phyloP scores from a whole-genome alignment of 2,329 filamentous ascomycete species.

The Penicillium sp. region DNA sequence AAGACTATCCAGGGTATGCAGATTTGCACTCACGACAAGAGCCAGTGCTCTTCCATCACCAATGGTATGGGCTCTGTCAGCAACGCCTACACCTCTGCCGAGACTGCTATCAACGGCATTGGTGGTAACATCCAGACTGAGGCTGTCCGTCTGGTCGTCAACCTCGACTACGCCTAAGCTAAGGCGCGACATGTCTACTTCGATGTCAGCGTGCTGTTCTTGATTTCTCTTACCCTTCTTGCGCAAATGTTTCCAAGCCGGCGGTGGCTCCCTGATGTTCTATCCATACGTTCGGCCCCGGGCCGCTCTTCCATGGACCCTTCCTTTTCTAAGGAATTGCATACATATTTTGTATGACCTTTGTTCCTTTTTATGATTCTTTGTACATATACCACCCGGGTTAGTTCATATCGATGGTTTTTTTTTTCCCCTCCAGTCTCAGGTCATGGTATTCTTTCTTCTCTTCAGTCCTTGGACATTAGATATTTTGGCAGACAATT shows the following conservation, averaged over 20 bases:
- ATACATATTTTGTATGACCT: constrained; percentile 22
- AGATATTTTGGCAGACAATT: not conserved
- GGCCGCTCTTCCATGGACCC: constrained; percentile 5
- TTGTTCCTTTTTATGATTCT: constrained; percentile 16
- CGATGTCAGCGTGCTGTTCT: constrained; percentile 10
- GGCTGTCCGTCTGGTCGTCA: constrained; percentile 33
- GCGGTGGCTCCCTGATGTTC: not conserved
- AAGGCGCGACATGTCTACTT: not conserved
- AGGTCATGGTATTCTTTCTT: not conserved
- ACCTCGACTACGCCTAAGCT: constrained; percentile 30
- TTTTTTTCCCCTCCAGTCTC: constrained; percentile 5
- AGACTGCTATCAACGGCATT: constrained; percentile 30
- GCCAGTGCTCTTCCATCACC: constrained; percentile 35
- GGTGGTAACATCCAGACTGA: constrained; percentile 29
- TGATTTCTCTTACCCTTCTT: constrained; percentile 13
- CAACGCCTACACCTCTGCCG: constrained; percentile 36
- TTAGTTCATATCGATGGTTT: constrained; percentile 21
- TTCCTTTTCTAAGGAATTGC: constrained; percentile 4
- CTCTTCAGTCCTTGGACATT: not conserved
- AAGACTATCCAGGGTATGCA: no score
- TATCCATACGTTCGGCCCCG: not conserved
- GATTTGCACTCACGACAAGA: constrained; percentile 23
- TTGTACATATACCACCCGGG: constrained; percentile 29
- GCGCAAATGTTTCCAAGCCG: constrained; percentile 17
- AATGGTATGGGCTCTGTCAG: constrained; percentile 10